Evolutionary conservation across 495 filamentous ascomycete genomes (phyloP).

Genomic region (Lasiosphaeria hispida): DNA sequence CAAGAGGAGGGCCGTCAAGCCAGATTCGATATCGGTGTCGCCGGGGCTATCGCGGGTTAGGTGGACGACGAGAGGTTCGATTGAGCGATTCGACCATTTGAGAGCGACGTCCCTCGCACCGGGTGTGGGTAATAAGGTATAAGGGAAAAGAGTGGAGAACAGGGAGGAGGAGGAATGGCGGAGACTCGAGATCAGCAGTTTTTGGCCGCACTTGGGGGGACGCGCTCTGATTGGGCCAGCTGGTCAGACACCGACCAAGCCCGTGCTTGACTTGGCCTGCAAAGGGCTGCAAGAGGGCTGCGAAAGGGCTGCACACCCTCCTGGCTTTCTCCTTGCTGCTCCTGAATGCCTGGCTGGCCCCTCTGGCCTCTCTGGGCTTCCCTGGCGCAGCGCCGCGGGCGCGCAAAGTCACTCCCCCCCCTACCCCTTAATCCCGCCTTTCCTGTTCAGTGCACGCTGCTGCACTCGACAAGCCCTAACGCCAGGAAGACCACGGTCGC

Average conservation of each 20-base stretch:
- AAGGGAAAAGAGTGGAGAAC: conserved; percentile 30
- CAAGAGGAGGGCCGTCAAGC: conserved; percentile 45
- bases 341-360: neutral
- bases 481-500: conserved; percentile 7
- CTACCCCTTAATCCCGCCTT: conserved; percentile 17
- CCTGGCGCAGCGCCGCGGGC: neutral
- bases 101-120: conserved; percentile 19
- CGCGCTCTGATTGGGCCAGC: conserved; percentile 27
- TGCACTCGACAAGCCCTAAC: neutral
- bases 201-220: conserved; percentile 18
- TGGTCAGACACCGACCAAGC: conserved; percentile 14
- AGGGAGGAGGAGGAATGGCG: conserved; percentile 24
- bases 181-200: conserved; percentile 31
- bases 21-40: conserved; percentile 37
- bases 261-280: conserved; percentile 22
- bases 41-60: conserved; percentile 21
- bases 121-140: conserved; percentile 28
- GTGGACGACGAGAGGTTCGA: conserved; percentile 27
- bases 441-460: conserved; percentile 23
- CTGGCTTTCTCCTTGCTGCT: neutral
- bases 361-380: too few relatives aligned
- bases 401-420: neutral
- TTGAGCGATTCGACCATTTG: conserved; percentile 29
- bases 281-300: conserved; percentile 15
- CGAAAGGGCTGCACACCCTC: conserved; percentile 17